phyloP scores from a whole-genome alignment of 192 early-diverging fungal genomes.

The Entomortierella chlamydospora region DNA sequence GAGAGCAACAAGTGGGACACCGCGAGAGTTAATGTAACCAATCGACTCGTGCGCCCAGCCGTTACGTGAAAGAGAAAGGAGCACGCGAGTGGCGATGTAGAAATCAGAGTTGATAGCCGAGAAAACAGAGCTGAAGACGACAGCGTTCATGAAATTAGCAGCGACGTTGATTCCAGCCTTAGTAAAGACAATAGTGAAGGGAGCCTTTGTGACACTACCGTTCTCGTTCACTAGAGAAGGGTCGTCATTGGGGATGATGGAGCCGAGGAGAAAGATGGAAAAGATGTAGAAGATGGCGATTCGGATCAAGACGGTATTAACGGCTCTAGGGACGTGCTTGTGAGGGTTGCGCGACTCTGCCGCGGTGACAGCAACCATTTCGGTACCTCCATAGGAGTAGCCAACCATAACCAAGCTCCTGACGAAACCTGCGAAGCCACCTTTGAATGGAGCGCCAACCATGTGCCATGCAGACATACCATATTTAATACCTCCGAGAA shows the following conservation, averaged over 20 bases:
- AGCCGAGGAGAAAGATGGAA: conserved; percentile 73
- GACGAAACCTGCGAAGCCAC: conserved; percentile 69
- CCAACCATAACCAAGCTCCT: conserved; percentile 77
- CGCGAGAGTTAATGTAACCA: conserved; percentile 67
- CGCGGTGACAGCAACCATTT: conserved; percentile 89
- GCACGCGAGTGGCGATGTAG: conserved; percentile 84
- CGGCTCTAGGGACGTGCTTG: conserved; percentile 76
- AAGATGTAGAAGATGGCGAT: conserved; percentile 76
- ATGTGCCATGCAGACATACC: conserved; percentile 72
- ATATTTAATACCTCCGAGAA: conserved; percentile 65
- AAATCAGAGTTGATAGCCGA: conserved; percentile 91
- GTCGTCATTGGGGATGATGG: conserved; percentile 70
- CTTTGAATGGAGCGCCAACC: conserved; percentile 73
- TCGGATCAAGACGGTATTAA: conserved; percentile 79
- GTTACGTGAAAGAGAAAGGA: conserved; percentile 80
- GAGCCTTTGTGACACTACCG: conserved; percentile 66
- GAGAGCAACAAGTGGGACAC: conserved; percentile 74
- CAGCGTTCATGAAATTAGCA: conserved; percentile 79
- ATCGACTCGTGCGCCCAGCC: conserved; percentile 80
- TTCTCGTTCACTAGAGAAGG: conserved; percentile 60
- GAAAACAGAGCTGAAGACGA: conserved; percentile 74
- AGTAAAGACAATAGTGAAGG: conserved; percentile 77
- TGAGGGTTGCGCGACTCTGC: conserved; percentile 83
- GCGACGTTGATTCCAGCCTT: conserved; percentile 71
- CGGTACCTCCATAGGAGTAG: conserved; percentile 88